Base-by-base conservation (phyloP, 257 asterid genomes). In the Solanum paucissectum region DNA sequence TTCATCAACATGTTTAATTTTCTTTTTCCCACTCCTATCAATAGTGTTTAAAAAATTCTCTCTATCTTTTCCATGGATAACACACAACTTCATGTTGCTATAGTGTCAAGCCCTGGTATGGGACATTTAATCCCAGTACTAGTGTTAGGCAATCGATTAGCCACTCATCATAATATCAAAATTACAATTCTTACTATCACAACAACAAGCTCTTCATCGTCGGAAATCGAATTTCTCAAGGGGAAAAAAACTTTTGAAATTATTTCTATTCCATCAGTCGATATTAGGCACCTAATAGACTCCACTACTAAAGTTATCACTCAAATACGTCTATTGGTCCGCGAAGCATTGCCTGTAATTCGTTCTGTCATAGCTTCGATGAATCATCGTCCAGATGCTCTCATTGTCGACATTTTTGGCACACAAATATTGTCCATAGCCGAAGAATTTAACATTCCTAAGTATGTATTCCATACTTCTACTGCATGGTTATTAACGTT, bases 101-200 rank as follows among this genome's bases (percentile, higher is more conserved):
- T 90, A 29, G 52, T 90, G 25, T 72, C 92, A 37, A 88, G 90
- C 36, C 89, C 90, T 18, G 90, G 90, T 9, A 42, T 84, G 84
- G 91, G 90, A 0, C 90, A 90, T n/a, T 29, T 90, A 25, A 74
- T 87, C 64, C 90, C 90, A 1, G 49, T 86, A 2, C 68, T 90
- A 36, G 88, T 83, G 18, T 83, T 88, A 6, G 89, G 88, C 32
- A 74, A 88, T 58, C 87, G 3, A 42, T 89, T 90, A 12, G 89
- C 83, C 34, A 76, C 81, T 46, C 16, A 18, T 29, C 87, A 90
- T 21, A 46, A 42, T 12, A 12, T 87, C 13, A 58, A 86, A 66
- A 87, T 84, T 66, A 90, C 89, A 16, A 18, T 90, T n/a, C 60
- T 90, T 27, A 38, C 85, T 33, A 85, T 89, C 90, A 69, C 85